These are phyloP conservation scores for Neoboletus magnificus DNA, from an alignment of 768 basidiomycete species.

Conservation along the genomic window DNA sequence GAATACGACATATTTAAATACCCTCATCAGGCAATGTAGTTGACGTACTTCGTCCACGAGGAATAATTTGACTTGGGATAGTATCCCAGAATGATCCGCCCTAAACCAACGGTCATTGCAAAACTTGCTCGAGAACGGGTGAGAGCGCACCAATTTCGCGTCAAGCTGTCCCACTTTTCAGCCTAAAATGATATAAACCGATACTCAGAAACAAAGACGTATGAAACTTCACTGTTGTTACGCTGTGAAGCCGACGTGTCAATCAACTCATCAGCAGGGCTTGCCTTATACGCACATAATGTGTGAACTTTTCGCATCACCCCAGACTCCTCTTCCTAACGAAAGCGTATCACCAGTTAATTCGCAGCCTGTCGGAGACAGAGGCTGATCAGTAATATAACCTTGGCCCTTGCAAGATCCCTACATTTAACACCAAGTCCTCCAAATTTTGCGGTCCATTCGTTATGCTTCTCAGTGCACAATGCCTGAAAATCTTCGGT, in stretches of 20 bases:
- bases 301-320: slow-evolving; percentile 68
- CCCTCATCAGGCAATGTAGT: background rate
- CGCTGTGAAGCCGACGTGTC: slow-evolving; percentile 36
- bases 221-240: slow-evolving; percentile 63
- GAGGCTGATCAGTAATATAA: background rate
- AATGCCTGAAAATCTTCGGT: slow-evolving; percentile 55
- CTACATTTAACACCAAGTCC: slow-evolving; percentile 73
- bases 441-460: slow-evolving; percentile 83
- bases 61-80: slow-evolving; percentile 73
- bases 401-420: slow-evolving; percentile 10
- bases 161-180: slow-evolving; percentile 96
- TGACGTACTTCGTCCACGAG: slow-evolving; percentile 81
- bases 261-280: background rate
- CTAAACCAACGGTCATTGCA: slow-evolving; percentile 31
- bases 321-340: slow-evolving; percentile 63
- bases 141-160: slow-evolving; percentile 76
- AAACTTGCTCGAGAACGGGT: background rate
- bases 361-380: slow-evolving; percentile 61
- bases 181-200: slow-evolving; percentile 45
- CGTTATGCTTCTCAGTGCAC: slow-evolving; percentile 77
- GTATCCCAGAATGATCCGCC: slow-evolving; percentile 60
- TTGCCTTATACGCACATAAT: slow-evolving; percentile 61
- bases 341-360: slow-evolving; percentile 87
- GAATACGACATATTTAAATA: background rate
- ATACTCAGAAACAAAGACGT: background rate